Base-by-base conservation (phyloP, 371 early-diverging fungal species). In the Mortierella sp. region DNA sequence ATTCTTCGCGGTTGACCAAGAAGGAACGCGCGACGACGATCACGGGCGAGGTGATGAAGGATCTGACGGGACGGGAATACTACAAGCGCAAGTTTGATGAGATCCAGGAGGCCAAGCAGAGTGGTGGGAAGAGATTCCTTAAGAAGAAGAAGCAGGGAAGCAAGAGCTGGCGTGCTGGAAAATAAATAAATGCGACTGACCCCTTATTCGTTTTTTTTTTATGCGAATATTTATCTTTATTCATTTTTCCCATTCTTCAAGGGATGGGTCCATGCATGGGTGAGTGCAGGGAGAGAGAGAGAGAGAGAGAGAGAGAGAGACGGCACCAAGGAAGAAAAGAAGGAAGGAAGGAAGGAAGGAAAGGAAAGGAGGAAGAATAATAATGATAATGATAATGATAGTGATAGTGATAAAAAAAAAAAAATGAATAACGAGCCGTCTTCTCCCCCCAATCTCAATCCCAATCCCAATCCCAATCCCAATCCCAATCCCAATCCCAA, bases 31-130 rank as follows among this genome's bases (percentile, higher is more conserved):
- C 91, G 57, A 77, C 82, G 21, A 95, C 93, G 1, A 85, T 98
- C 59, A 89, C 95, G 21, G 97, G 96, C 56, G 97, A 98, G 75
- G 74, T 98, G 21, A 73, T 98, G 87, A 90, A 90, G 25, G 95
- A 94, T 60, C 81, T 87, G 21, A 84, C 92, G 48, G 83, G 90
- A 7, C 87, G 90, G 61, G 81, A 83, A 19, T 96, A 96, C 75
- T 92, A 94, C 76, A 97, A 97, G 85, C 86, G 93, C 67, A 94
- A 94, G 85, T 91, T 90, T 48, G 68, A 81, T 29, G 94, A 95
- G 70, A 90, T 95, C 15, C 95, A 95, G 64, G 86, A 87, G 46
- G 76, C 80, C 45, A 86, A 86, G 18, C 84, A 65, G 50, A 85
- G 83, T 29, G 92, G 91, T n/a, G 90, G 90, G 51, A 90, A 86